Percentiles rank a stretch among this genome's conserved stretches.
Evolutionary conservation across 441 rosid species (phyloP).

Genomic region (Aleurites moluccanus): DNA sequence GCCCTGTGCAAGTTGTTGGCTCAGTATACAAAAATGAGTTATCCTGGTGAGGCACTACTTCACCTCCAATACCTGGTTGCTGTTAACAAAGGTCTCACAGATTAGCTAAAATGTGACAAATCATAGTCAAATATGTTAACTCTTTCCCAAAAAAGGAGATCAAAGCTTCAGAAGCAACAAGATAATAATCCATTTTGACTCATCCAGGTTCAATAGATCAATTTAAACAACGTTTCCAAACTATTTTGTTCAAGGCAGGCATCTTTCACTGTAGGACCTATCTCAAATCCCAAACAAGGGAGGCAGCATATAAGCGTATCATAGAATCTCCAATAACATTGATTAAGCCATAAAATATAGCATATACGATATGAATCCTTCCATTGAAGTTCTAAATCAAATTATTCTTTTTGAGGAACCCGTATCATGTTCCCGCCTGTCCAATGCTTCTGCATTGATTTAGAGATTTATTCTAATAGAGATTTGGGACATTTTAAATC

Average conservation of each 20-base stretch:
- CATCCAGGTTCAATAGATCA: not conserved
- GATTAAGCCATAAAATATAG: not conserved
- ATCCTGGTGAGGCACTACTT: conserved; percentile 95
- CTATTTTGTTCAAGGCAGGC: not conserved
- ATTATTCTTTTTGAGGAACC: not conserved
- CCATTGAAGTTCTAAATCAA: not conserved
- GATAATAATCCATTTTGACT: not conserved
- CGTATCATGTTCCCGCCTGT: not conserved
- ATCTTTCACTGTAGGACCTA: not conserved
- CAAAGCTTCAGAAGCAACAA: not conserved
- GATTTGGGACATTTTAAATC: not conserved
- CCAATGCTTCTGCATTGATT: not conserved
- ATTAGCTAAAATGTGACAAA: conserved; percentile 14
- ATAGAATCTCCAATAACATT: not conserved
- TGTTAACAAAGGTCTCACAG: conserved; percentile 27
- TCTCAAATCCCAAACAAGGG: not conserved
- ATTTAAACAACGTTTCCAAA: not conserved
- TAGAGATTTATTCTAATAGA: not conserved
- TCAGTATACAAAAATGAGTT: conserved; percentile 87
- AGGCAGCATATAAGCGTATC: not conserved
- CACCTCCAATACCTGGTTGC: conserved; percentile 99
- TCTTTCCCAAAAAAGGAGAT: not conserved
- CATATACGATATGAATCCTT: not conserved
- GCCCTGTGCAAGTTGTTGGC: conserved; percentile 85
- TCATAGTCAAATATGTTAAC: not conserved